phyloP scores from a whole-genome alignment of 257 asterid species.

The Verbascum thapsus region DNA sequence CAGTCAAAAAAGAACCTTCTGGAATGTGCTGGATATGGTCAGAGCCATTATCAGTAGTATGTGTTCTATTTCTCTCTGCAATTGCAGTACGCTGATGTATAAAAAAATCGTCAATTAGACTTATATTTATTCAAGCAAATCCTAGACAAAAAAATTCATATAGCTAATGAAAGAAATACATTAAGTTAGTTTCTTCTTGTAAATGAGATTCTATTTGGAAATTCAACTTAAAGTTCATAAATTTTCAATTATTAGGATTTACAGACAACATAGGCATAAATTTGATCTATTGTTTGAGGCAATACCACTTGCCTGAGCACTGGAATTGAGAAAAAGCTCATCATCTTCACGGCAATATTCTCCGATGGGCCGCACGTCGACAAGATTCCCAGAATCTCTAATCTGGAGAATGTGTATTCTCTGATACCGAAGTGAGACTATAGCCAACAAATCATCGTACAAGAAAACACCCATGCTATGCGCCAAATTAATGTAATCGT shows the following conservation, averaged over 20 bases:
- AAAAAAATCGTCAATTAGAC: constrained; percentile 30
- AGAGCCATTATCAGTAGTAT: constrained; percentile 47
- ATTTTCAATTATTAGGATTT: neutral
- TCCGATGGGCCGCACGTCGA: constrained; percentile 80
- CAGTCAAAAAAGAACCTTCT: constrained; percentile 69
- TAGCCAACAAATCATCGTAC: constrained; percentile 92
- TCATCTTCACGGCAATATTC: constrained; percentile 94
- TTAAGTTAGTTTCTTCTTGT: constrained; percentile 5
- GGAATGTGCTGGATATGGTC: constrained; percentile 41
- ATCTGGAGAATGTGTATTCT: constrained; percentile 93
- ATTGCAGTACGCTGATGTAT: constrained; percentile 41
- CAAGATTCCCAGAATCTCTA: constrained; percentile 91
- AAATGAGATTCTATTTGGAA: constrained; percentile 12
- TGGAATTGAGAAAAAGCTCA: constrained; percentile 86
- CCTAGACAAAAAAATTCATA: neutral
- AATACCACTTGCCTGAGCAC: constrained; percentile 77
- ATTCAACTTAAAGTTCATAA: neutral
- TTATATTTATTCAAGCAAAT: constrained; percentile 1
- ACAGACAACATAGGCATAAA: constrained; percentile 21
- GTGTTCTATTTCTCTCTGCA: constrained; percentile 47
- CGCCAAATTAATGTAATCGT: constrained; percentile 89
- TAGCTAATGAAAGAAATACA: constrained; percentile 15
- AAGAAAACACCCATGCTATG: constrained; percentile 87
- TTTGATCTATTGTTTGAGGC: constrained; percentile 32
- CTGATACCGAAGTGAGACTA: constrained; percentile 93